Base-by-base conservation (phyloP, 257 asterid genomes). In the Paraleonurus japonicus region DNA sequence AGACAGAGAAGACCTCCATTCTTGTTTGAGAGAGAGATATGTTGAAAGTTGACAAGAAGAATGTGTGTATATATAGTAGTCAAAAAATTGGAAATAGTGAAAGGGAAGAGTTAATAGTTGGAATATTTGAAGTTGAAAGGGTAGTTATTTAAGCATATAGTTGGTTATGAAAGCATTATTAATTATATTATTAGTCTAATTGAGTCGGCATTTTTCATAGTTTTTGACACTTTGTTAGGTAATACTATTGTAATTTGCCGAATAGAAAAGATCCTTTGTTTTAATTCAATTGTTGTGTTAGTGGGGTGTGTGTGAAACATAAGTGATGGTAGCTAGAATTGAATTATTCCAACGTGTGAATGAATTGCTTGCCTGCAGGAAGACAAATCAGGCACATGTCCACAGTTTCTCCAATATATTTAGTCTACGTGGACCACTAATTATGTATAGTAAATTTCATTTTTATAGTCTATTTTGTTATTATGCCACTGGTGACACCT, bases 1-100 rank as follows among this genome's bases (percentile, higher is more conserved):
- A 27, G n/a, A 65, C 60, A 11, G 48, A 79, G 62, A 67, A 67
- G 37, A 55, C 1, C 30, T 80, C 84, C 84, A 80, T 80, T 4
- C 15, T 0, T 54, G 11, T 16, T 4, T 53, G 54, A 5, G 67
- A 3, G 48, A 11, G 67, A 4, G 60, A 19, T 2, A 24, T 12
- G 28, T 23, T n/a, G 70, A 1, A 47, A n/a, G 54, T 47, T 47
- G 27, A 17, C 9, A 27, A 50, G 39, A 6, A 3, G 58, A 3
- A 7, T 5, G 32, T 30, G 37, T 43, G 37, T 55, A 64, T 74
- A 57, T 73, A 73, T 37, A 64, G 53, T 2, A 50, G 50, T 13
- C 13, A 6, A n/a, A 9, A 60, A 60, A 7, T 22, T 15, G 3
- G 51, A 15, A 15, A 15, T 43, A 13, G 3, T 35, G 13, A 7